Percentiles rank a stretch among this genome's conserved stretches.
Conservation (phyloP, 2,329 filamentous ascomycete species). For the Plenodomus lindquistii region DNA sequence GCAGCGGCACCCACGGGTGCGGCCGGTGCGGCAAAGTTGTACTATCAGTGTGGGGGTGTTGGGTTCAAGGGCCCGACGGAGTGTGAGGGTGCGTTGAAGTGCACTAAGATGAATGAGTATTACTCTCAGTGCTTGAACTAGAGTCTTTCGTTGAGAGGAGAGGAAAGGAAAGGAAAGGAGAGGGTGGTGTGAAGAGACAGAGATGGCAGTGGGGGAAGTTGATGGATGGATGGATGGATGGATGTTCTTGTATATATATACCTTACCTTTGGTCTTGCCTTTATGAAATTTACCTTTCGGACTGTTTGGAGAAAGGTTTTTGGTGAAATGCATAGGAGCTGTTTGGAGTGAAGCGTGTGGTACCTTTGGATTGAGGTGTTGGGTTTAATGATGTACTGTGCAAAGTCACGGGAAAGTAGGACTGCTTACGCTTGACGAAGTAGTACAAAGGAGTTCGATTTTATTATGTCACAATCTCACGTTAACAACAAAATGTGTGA, state of each 20-base stretch:
- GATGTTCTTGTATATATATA: background rate
- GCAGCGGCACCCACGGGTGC: slow-evolving; percentile 18
- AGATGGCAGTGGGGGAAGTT: background rate
- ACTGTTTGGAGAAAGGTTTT: too few relatives aligned
- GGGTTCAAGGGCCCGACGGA: slow-evolving; percentile 43
- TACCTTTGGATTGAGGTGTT: too few relatives aligned
- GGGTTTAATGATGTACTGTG: too few relatives aligned
- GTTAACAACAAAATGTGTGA: too few relatives aligned
- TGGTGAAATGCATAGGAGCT: too few relatives aligned
- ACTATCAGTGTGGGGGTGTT: slow-evolving; percentile 39
- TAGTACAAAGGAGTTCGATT: too few relatives aligned
- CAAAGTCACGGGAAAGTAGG: too few relatives aligned
- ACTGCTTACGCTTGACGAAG: too few relatives aligned
- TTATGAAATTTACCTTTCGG: too few relatives aligned
- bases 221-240: background rate
- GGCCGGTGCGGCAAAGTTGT: slow-evolving; percentile 19
- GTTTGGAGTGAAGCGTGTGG: too few relatives aligned
- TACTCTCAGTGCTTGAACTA: slow-evolving; percentile 46
- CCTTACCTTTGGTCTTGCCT: background rate
- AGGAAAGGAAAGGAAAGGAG: background rate
- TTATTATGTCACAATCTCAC: too few relatives aligned
- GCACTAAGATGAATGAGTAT: slow-evolving; percentile 44
- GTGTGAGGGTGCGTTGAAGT: slow-evolving; percentile 44
- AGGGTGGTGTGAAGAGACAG: background rate
- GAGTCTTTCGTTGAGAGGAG: background rate